These are phyloP conservation scores for Rhododendron ovatum DNA, from an alignment of 148 eudicot species.

Conservation along the genomic window DNA sequence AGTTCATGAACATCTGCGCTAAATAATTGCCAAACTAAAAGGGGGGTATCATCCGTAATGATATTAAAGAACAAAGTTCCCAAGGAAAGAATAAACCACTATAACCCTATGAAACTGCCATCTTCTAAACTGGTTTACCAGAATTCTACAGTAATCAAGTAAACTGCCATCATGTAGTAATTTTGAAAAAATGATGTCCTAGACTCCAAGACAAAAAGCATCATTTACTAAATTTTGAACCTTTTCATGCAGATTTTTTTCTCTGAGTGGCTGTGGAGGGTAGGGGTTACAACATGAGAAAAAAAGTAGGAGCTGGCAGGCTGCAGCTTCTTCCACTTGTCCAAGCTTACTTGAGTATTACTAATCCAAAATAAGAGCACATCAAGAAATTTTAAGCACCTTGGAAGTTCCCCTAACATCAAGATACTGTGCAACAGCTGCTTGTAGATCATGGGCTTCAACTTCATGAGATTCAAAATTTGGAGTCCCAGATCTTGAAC, in stretches of 20 bases:
- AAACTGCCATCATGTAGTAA: background rate
- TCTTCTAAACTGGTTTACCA: background rate
- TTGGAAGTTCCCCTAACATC: conserved; percentile 76
- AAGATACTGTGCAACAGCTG: conserved; percentile 75
- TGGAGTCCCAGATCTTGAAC: conserved; percentile 78
- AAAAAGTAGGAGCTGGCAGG: background rate
- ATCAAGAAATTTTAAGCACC: conserved; percentile 39
- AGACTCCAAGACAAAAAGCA: background rate
- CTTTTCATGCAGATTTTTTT: background rate
- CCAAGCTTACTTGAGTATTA: background rate
- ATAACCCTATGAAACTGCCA: background rate
- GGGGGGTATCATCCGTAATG: background rate
- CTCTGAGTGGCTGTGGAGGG: background rate
- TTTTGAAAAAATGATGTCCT: background rate
- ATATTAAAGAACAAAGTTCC: background rate
- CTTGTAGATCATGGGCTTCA: conserved; percentile 83
- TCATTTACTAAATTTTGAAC: background rate
- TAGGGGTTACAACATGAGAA: background rate
- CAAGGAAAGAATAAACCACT: background rate
- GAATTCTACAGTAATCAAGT: background rate
- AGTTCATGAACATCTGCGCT: background rate
- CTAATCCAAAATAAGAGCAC: background rate
- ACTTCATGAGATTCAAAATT: conserved; percentile 89
- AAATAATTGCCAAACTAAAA: background rate
- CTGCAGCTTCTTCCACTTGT: background rate